Percentiles rank a stretch among this genome's conserved stretches.
These are phyloP conservation scores for Metschnikowia lunata DNA, from an alignment of 805 yeast genomes.

Conservation along the genomic window DNA sequence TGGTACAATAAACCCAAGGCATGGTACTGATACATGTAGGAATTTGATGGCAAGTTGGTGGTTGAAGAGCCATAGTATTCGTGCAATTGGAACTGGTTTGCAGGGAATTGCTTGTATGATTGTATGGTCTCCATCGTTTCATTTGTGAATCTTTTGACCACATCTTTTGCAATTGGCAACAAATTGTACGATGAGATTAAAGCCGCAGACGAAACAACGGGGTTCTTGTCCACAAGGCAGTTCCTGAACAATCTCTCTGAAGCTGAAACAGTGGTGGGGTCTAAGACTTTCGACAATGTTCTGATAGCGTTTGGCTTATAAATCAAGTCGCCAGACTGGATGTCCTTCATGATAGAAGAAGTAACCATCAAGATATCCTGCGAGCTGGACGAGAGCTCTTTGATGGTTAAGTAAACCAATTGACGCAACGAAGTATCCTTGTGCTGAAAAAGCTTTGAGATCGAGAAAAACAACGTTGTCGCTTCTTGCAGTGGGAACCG, in stretches of 20 bases:
- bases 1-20: conserved; percentile 89
- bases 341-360: conserved; percentile 96
- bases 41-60: conserved; percentile 55
- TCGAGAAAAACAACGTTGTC: conserved; percentile 86
- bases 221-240: conserved; percentile 87
- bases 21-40: conserved; percentile 89
- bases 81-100: conserved; percentile 47
- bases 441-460: conserved; percentile 92
- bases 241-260: conserved; percentile 90
- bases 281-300: conserved; percentile 84
- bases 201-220: conserved; percentile 89
- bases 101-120: conserved; percentile 52
- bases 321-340: conserved; percentile 79
- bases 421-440: conserved; percentile 85
- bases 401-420: conserved; percentile 88
- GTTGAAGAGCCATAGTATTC: conserved; percentile 53
- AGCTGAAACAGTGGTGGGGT: conserved; percentile 84
- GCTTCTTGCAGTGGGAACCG: conserved; percentile 84
- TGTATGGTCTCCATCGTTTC: conserved; percentile 90
- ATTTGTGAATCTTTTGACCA: conserved; percentile 88
- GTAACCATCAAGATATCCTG: conserved; percentile 97
- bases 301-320: conserved; percentile 95
- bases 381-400: conserved; percentile 79
- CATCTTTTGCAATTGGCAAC: conserved; percentile 83
- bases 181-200: conserved; percentile 86